These are phyloP conservation scores for Termitomyces sp. DNA, from an alignment of 768 basidiomycete genomes.

Conservation along the genomic window DNA sequence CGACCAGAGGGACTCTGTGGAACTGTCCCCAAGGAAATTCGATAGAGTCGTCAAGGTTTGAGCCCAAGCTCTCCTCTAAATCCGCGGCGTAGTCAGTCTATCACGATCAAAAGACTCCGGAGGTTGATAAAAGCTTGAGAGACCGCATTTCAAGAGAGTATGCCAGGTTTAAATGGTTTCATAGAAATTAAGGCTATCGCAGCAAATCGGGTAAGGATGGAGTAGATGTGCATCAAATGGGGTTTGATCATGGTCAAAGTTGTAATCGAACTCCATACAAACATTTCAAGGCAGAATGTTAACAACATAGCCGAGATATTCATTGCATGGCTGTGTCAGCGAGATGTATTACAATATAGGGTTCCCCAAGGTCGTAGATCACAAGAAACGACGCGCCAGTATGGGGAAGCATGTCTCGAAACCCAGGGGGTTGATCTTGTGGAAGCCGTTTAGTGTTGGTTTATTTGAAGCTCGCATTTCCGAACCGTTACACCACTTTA, in stretches of 20 bases:
- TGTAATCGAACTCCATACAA: background rate
- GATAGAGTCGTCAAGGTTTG: background rate
- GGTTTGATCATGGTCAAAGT: background rate
- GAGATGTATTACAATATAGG: background rate
- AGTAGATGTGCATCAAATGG: background rate
- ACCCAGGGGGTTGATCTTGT: background rate
- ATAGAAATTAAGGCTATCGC: background rate
- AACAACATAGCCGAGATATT: background rate
- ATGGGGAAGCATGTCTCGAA: background rate
- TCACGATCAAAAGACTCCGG: background rate
- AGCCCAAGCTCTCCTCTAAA: background rate
- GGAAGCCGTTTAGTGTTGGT: too few relatives aligned
- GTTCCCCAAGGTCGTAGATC: background rate
- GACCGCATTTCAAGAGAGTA: background rate
- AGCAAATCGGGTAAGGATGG: background rate
- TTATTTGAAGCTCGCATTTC: too few relatives aligned
- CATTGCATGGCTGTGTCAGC: background rate
- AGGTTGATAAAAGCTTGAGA: background rate
- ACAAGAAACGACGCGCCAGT: background rate
- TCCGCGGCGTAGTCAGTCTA: too few relatives aligned
- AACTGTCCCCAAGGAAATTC: background rate
- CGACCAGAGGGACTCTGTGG: background rate
- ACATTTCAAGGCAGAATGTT: background rate
- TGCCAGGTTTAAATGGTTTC: background rate
- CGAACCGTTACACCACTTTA: too few relatives aligned